Percentiles rank a stretch among this genome's conserved stretches.
These are phyloP conservation scores for Boletus rubroflammeus DNA, from an alignment of 768 basidiomycete species.

Conservation along the genomic window DNA sequence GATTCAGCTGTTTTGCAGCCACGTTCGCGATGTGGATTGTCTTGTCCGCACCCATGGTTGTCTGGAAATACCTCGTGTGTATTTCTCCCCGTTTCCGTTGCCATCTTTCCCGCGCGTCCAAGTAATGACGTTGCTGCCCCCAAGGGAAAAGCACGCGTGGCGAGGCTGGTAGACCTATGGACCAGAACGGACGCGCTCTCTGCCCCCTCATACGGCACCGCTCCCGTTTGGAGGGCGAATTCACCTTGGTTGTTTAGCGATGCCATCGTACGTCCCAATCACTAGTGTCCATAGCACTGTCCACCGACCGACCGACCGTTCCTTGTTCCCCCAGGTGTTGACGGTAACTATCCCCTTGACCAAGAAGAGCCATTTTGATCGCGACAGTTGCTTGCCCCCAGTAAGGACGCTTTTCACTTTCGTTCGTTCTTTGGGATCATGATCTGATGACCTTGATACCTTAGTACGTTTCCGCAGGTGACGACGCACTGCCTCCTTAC, in stretches of 20 bases:
- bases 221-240: conserved; percentile 42
- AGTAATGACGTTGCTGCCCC: neutral
- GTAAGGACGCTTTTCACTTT: conserved; percentile 23
- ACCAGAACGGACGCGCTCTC: conserved; percentile 35
- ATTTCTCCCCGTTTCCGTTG: neutral
- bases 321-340: conserved; percentile 32
- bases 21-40: conserved; percentile 38
- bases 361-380: conserved; percentile 36
- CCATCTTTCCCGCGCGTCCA: neutral
- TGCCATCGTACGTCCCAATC: conserved; percentile 30
- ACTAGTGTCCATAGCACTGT: neutral
- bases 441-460: neutral
- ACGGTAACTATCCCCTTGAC: conserved; percentile 36
- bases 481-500: conserved; percentile 34
- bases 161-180: conserved; percentile 38
- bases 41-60: conserved; percentile 38
- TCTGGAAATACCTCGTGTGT: conserved; percentile 47
- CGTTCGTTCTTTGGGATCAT: neutral
- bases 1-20: conserved; percentile 35
- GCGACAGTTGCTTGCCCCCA: conserved; percentile 41
- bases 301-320: neutral
- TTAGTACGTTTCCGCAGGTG: conserved; percentile 40
- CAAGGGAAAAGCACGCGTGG: conserved; percentile 43
- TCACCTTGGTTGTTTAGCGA: conserved; percentile 39
- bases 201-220: conserved; percentile 18